Percentiles rank a stretch among this genome's conserved stretches.
Conservation (phyloP, 306 rosid species). For the Vigna radiata region DNA sequence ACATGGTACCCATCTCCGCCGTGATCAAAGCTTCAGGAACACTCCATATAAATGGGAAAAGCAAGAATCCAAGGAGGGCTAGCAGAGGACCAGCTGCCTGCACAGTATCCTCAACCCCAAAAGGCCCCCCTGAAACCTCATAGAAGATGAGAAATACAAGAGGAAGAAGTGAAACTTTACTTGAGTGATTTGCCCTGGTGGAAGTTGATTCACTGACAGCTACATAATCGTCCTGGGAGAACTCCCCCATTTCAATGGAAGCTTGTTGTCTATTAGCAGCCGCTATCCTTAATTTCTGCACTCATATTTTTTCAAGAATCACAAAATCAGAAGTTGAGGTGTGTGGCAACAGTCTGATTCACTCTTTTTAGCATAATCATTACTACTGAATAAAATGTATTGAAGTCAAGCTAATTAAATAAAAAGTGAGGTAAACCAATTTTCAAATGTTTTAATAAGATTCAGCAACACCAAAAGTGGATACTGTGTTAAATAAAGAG, state of each 20-base stretch:
- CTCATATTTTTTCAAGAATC: conserved; percentile 3
- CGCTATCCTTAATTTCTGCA: conserved; percentile 68
- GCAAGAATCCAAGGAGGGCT: conserved; percentile 78
- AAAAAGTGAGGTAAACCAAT: not conserved
- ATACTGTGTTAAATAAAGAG: not conserved
- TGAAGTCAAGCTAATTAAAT: not conserved
- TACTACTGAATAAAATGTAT: not conserved
- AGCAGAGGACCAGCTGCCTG: conserved; percentile 91
- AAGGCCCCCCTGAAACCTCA: conserved; percentile 97
- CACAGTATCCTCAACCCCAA: conserved; percentile 89
- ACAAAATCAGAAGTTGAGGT: conserved; percentile 4
- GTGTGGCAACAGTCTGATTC: not conserved
- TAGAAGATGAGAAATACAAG: conserved; percentile 92
- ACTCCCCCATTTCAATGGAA: conserved; percentile 62
- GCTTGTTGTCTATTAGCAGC: conserved; percentile 57
- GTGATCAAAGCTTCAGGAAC: conserved; percentile 91
- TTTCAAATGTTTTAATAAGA: not conserved
- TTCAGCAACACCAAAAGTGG: not conserved
- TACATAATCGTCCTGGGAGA: conserved; percentile 46
- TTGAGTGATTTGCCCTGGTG: conserved; percentile 50
- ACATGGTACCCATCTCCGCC: conserved; percentile 97
- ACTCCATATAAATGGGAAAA: conserved; percentile 93
- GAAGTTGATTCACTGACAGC: conserved; percentile 60
- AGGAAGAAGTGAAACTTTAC: conserved; percentile 77
- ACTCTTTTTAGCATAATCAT: not conserved